Evolutionary conservation across 108 stramenopile genomes (phyloP).

Genomic region (Skeletonema tropicum): DNA sequence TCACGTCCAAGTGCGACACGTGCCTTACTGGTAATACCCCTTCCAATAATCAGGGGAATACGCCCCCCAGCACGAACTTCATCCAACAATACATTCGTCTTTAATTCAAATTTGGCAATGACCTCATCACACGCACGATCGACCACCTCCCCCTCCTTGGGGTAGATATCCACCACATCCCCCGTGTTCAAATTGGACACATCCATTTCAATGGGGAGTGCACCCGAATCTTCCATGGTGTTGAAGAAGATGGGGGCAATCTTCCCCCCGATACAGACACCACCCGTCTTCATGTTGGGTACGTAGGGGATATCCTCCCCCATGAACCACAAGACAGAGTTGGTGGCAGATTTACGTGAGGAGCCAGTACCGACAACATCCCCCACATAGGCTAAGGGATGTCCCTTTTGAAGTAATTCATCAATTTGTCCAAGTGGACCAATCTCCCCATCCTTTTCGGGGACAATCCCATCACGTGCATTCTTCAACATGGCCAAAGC

Average conservation of each 20-base stretch:
- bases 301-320: conserved; percentile 94
- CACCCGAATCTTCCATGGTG: conserved; percentile 97
- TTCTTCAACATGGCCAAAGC: conserved; percentile 97
- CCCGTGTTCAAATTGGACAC: conserved; percentile 88
- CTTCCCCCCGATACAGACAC: conserved; percentile 92
- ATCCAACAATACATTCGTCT: conserved; percentile 91
- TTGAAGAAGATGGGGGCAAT: conserved; percentile 98
- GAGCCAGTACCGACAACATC: conserved; percentile 98
- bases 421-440: conserved; percentile 83
- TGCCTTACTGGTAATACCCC: conserved; percentile 90
- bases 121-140: conserved; percentile 77
- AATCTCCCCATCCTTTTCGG: conserved; percentile 80
- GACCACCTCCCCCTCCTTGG: conserved; percentile 71
- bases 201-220: conserved; percentile 94
- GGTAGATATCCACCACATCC: conserved; percentile 94
- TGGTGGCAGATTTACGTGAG: conserved; percentile 93
- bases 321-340: conserved; percentile 95
- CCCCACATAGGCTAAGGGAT: conserved; percentile 93
- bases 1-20: conserved; percentile 82
- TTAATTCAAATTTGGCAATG: conserved; percentile 84
- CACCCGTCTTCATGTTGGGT: conserved; percentile 91
- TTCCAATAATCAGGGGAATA: conserved; percentile 95
- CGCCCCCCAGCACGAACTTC: conserved; percentile 96
- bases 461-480: conserved; percentile 87
- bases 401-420: conserved; percentile 81